Evolutionary conservation across 768 basidiomycete species (phyloP).

Genomic region (Panaeolus cyanescens): DNA sequence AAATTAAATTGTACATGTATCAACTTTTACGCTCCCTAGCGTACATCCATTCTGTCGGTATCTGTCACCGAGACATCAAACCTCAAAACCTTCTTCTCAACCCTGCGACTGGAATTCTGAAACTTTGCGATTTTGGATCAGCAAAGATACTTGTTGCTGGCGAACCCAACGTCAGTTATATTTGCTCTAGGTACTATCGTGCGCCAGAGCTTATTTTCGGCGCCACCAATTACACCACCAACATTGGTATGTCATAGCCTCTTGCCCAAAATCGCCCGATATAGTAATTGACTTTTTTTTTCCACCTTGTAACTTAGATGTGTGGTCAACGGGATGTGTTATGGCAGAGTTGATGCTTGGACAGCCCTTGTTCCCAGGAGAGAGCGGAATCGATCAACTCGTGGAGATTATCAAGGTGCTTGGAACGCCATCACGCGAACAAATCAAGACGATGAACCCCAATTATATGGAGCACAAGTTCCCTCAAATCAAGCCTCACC

Average conservation of each 20-base stretch:
- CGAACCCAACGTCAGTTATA: constrained; percentile 99
- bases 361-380: constrained; percentile 98
- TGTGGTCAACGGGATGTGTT: constrained; percentile 99
- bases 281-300: constrained; percentile 10
- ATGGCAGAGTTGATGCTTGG: constrained; percentile 99
- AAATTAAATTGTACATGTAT: constrained; percentile 99
- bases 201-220: constrained; percentile 99
- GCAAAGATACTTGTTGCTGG: constrained; percentile 98
- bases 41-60: constrained; percentile 99
- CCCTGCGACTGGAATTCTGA: constrained; percentile 94
- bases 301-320: constrained; percentile 56
- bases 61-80: constrained; percentile 99
- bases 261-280: background rate
- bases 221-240: constrained; percentile 99
- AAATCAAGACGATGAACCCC: constrained; percentile 99
- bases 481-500: constrained; percentile 99
- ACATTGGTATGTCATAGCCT: constrained; percentile 76
- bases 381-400: constrained; percentile 97
- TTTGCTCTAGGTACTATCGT: constrained; percentile 99
- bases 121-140: constrained; percentile 98
- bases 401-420: constrained; percentile 99
- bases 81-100: constrained; percentile 98
- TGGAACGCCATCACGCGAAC: constrained; percentile 96
- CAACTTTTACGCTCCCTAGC: constrained; percentile 97
- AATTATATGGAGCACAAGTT: constrained; percentile 99